These are phyloP conservation scores for Coniella vitis DNA, from an alignment of 2,329 filamentous ascomycete species.

Conservation along the genomic window DNA sequence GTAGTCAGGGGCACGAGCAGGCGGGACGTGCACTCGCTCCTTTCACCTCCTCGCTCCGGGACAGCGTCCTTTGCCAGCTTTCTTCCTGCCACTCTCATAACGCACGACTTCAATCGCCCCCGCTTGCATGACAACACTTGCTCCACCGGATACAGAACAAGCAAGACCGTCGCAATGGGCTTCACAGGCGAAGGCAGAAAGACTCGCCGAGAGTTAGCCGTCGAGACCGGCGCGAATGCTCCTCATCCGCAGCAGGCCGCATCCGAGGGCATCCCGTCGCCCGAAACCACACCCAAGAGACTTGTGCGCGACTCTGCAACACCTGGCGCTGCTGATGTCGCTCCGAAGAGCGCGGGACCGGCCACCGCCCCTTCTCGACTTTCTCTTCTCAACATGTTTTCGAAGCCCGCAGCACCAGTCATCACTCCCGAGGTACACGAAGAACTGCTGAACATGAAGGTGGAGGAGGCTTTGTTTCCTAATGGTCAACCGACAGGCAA, in stretches of 20 bases:
- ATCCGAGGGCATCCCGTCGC: slow-evolving; percentile 18
- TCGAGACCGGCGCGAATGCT: slow-evolving; percentile 7
- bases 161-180: slow-evolving; percentile 30
- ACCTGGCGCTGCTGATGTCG: slow-evolving; percentile 18
- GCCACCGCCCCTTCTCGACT: slow-evolving; percentile 23
- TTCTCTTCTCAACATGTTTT: slow-evolving; percentile 22
- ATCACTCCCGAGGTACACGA: slow-evolving; percentile 34
- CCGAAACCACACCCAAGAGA: slow-evolving; percentile 28
- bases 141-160: slow-evolving; percentile 11
- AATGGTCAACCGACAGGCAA: slow-evolving; percentile 32
- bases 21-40: slow-evolving; percentile 13
- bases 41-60: slow-evolving; percentile 26
- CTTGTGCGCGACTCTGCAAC: slow-evolving; percentile 18
- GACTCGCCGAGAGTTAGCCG: slow-evolving; percentile 19
- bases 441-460: slow-evolving; percentile 48
- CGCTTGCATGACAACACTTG: slow-evolving; percentile 2
- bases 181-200: slow-evolving; percentile 34
- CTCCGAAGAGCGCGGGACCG: slow-evolving; percentile 8
- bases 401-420: slow-evolving; percentile 15
- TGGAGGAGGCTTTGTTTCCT: slow-evolving; percentile 49
- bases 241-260: slow-evolving; percentile 4
- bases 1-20: slow-evolving; percentile 22
- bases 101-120: slow-evolving; percentile 25
- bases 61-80: slow-evolving; percentile 29
- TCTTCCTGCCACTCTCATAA: slow-evolving; percentile 24